Percentiles rank a stretch among this genome's conserved stretches.
phyloP scores from a whole-genome alignment of 2,329 filamentous ascomycete species.

The Cladosporium velox region DNA sequence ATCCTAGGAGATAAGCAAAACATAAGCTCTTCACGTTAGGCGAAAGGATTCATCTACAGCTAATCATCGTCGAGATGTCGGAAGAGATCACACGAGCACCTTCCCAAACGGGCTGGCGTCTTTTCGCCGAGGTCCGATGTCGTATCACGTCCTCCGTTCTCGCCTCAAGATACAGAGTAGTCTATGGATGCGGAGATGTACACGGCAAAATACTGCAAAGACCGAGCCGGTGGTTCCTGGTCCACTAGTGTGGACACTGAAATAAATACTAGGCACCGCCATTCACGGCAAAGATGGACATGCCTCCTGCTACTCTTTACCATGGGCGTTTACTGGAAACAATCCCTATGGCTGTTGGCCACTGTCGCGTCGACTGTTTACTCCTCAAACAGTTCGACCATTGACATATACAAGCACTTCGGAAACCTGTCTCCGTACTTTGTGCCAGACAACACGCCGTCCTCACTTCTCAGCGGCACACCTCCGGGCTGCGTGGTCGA shows the following conservation, averaged over 20 bases:
- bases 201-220: neutral
- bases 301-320: neutral
- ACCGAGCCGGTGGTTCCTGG: neutral
- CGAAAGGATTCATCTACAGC: neutral
- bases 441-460: constrained; percentile 4
- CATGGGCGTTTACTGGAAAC: constrained; percentile 2
- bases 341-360: constrained; percentile 1
- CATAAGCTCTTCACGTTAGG: neutral
- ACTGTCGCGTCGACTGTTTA: neutral
- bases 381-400: neutral
- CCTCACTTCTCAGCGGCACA: neutral
- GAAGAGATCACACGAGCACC: neutral
- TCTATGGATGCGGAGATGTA: neutral
- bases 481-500: neutral
- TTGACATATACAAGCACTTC: constrained; percentile 7
- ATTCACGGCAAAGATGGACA: neutral
- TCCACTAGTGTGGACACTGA: neutral
- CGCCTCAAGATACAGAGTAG: neutral
- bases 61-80: neutral
- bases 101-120: constrained; percentile 5
- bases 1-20: neutral
- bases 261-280: constrained; percentile 1
- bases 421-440: constrained; percentile 4
- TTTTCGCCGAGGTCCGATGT: neutral
- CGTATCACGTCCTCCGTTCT: neutral